Conservation (phyloP, 805 yeast species). For the Nakazawaea anatomiae region DNA sequence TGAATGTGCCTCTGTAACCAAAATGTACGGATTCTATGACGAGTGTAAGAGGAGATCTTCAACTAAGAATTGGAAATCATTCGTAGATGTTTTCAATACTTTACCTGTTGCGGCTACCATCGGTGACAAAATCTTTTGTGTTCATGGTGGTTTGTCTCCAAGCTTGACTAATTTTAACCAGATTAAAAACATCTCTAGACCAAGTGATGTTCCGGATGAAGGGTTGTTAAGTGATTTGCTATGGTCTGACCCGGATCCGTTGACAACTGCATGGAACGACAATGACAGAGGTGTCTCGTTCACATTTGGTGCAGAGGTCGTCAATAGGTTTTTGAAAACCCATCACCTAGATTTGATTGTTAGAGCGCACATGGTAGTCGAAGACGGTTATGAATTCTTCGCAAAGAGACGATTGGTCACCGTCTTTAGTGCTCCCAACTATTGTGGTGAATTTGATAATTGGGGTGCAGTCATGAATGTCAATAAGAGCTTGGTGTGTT, state of each 20-base stretch:
- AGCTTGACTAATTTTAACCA: conserved; percentile 58
- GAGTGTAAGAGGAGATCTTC: conserved; percentile 51
- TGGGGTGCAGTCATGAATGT: conserved; percentile 80
- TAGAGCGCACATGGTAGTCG: conserved; percentile 87
- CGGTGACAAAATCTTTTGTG: conserved; percentile 52
- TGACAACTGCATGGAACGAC: conserved; percentile 61
- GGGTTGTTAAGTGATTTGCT: conserved; percentile 73
- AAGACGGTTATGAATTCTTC: conserved; percentile 82
- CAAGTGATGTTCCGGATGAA: conserved; percentile 79
- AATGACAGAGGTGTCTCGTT: conserved; percentile 82
- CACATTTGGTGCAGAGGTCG: conserved; percentile 68
- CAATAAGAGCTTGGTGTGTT: conserved; percentile 59
- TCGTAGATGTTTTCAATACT: conserved; percentile 52
- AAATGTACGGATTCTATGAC: conserved; percentile 55
- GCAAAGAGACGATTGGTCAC: conserved; percentile 71
- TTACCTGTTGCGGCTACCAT: conserved; percentile 59
- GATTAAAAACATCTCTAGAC: conserved; percentile 66
- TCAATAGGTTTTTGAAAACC: conserved; percentile 57
- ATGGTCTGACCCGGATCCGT: conserved; percentile 78
- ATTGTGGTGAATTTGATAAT: conserved; percentile 75
- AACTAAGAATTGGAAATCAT: conserved; percentile 42
- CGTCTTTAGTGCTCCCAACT: conserved; percentile 77
- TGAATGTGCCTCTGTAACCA: conserved; percentile 53
- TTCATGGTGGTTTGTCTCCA: conserved; percentile 75
- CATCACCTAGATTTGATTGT: conserved; percentile 74